Evolutionary conservation across 768 basidiomycete genomes (phyloP), one percentile per base, ranked within the genome.

Genomic region (Tephrocybe sp.): DNA sequence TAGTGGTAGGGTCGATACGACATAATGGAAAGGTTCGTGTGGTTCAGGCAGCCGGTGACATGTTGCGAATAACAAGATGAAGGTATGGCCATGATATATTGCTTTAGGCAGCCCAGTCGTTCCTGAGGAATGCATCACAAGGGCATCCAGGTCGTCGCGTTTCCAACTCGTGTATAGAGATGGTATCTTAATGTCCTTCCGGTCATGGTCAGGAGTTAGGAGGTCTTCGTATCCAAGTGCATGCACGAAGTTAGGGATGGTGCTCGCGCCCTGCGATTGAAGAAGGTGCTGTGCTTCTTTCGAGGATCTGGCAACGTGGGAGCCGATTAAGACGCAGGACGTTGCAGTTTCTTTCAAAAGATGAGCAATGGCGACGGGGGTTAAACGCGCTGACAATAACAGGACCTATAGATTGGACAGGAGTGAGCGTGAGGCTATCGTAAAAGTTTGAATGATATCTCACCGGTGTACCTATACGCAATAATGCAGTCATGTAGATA

Each of bases 31-130:
- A 3, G 64, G 54, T 1, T 64, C 60, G 2, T 55, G 53, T 50
- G 67, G 61, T 32, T 67, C 62, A 4, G 68, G 65, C 22, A 74
- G 56, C 35, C 65, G 62, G 50, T 74, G 72, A 38, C 67, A 68
- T 0, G 68, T 60, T 4, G 68, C 68, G 39, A 64, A 72, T 6
- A 67, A 40, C 10, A 74, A 63, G 5, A 65, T 53, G 40, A 67
- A 73, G 0, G 65, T 60, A 34, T 69, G 69, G 6, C 66, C 60
- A 34, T 71, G 69, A 40, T 57, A 65, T 23, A 79, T 72, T 1
- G 76, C 68, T 58, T 79, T 79, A 1, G 77, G 77, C 33, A 76
- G 64, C n/a, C 75, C 78, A 2, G 75, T 77, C 5, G 77, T 78
- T 11, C 77, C 78, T 3, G 74, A 78, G 0, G 77, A 75, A 52